Conservation (phyloP, 2,329 filamentous ascomycete genomes). For the Aspergillus fijiensis region DNA sequence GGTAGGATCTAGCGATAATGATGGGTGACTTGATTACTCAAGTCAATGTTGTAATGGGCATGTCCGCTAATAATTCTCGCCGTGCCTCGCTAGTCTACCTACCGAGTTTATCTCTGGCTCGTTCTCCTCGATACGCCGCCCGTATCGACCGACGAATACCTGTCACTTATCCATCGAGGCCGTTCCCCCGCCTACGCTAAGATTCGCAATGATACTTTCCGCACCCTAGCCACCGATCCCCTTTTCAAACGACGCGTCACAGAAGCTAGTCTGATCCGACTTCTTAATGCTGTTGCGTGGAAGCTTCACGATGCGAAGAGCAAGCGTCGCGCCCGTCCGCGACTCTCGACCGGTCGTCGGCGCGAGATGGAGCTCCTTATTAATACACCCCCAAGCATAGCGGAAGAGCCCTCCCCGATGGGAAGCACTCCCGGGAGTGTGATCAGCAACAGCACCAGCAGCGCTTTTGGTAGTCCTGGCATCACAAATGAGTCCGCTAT, state of each 20-base stretch:
- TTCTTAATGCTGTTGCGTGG: conserved; percentile 95
- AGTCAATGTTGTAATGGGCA: background rate
- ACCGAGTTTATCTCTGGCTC: conserved; percentile 95
- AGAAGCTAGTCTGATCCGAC: conserved; percentile 88
- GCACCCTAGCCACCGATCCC: conserved; percentile 94
- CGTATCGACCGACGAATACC: conserved; percentile 81
- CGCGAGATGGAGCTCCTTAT: conserved; percentile 48
- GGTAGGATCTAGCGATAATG: conserved; percentile 34
- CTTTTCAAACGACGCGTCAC: conserved; percentile 93
- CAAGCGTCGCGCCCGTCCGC: conserved; percentile 52
- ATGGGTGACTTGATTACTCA: background rate
- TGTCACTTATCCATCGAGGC: conserved; percentile 85
- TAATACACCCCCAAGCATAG: conserved; percentile 39
- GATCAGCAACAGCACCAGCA: conserved; percentile 17
- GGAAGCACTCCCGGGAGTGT: conserved; percentile 18
- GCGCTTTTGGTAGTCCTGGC: conserved; percentile 6
- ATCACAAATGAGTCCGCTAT: conserved; percentile 68
- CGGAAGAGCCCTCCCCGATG: conserved; percentile 44
- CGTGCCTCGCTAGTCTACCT: conserved; percentile 64
- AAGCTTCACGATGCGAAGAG: conserved; percentile 76
- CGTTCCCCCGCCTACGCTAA: conserved; percentile 94
- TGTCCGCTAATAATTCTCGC: conserved; percentile 11
- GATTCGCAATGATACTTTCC: conserved; percentile 97
- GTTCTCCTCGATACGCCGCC: conserved; percentile 86
- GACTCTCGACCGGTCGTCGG: conserved; percentile 44